Evolutionary conservation across 495 filamentous ascomycete species (phyloP).

Genomic region (Hyaloscypha variabilis): DNA sequence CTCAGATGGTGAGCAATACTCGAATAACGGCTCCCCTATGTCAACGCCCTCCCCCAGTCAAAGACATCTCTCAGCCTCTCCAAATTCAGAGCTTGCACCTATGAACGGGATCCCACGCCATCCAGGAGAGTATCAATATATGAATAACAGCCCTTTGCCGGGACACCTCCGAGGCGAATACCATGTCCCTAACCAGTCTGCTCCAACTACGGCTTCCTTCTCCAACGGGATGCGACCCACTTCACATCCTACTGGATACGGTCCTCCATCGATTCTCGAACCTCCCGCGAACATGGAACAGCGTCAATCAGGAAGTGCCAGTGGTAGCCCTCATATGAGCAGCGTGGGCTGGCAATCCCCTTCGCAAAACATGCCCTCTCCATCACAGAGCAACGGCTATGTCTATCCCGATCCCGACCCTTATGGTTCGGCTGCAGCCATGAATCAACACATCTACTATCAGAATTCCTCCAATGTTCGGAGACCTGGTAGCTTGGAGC

Average conservation of each 20-base stretch:
- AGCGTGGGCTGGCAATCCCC: constrained; percentile 77
- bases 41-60: constrained; percentile 88
- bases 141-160: constrained; percentile 73
- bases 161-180: constrained; percentile 79
- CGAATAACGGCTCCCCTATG: constrained; percentile 78
- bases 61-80: constrained; percentile 75
- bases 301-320: constrained; percentile 60
- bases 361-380: constrained; percentile 61
- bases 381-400: constrained; percentile 65
- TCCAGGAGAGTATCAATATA: constrained; percentile 65
- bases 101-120: constrained; percentile 73
- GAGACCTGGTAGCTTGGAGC: constrained; percentile 71
- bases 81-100: constrained; percentile 72
- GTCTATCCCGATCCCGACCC: constrained; percentile 70
- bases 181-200: constrained; percentile 52
- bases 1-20: constrained; percentile 79
- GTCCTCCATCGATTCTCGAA: constrained; percentile 84
- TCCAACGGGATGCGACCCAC: constrained; percentile 55
- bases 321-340: constrained; percentile 73
- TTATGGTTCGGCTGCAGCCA: constrained; percentile 54
- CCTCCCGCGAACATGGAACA: constrained; percentile 81
- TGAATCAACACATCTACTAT: constrained; percentile 69
- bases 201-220: constrained; percentile 67
- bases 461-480: constrained; percentile 60
- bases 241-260: constrained; percentile 81